phyloP scores from a whole-genome alignment of 192 early-diverging fungal species.

The Backusella morwellensis region DNA sequence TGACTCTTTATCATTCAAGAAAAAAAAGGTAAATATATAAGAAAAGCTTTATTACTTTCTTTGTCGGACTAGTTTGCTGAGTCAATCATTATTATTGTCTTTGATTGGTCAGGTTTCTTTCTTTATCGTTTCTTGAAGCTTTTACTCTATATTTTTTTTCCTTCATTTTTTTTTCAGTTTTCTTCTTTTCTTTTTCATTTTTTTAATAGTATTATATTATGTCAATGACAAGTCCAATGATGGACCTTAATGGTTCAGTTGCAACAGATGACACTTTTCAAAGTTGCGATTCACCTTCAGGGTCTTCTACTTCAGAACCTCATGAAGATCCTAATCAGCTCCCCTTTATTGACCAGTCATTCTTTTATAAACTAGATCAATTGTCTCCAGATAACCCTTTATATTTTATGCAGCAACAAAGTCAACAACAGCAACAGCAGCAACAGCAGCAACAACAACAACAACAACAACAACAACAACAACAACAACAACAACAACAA shows the following conservation, averaged over 20 bases:
- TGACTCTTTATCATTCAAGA: neutral
- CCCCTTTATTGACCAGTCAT: slow-evolving; percentile 15
- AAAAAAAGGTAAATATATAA: neutral
- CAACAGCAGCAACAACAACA: slow-evolving; percentile 1
- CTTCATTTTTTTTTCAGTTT: neutral
- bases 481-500: neutral
- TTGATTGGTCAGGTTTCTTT: slow-evolving; percentile 4
- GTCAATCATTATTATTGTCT: neutral
- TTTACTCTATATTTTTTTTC: neutral
- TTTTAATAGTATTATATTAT: neutral
- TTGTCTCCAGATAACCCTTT: slow-evolving; percentile 20
- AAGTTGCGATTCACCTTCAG: slow-evolving; percentile 29
- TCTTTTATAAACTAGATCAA: slow-evolving; percentile 20
- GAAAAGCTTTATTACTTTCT: neutral
- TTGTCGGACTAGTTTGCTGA: neutral
- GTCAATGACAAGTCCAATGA: slow-evolving; percentile 3
- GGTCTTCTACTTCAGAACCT: slow-evolving; percentile 29
- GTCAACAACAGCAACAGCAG: neutral
- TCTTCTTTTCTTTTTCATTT: neutral
- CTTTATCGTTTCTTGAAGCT: neutral
- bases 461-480: neutral
- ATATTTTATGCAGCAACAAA: slow-evolving; percentile 17
- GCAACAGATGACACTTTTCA: slow-evolving; percentile 16
- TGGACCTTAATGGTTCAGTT: slow-evolving; percentile 1
- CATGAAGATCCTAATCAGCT: slow-evolving; percentile 25